Evolutionary conservation across 176 grass and related monocot genomes (phyloP).

Genomic region (Tillandsia fasciculata): DNA sequence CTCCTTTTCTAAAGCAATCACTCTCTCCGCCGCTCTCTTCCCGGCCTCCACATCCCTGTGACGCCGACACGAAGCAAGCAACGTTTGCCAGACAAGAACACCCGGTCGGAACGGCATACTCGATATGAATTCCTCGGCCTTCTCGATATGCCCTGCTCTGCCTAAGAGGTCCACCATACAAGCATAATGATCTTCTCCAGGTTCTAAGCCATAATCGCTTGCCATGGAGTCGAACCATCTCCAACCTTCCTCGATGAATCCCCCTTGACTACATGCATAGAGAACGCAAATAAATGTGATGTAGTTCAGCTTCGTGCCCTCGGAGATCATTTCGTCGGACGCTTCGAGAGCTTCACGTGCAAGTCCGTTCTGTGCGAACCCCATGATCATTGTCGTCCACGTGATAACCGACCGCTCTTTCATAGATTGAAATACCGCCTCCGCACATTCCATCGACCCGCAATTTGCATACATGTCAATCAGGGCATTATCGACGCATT

Average conservation of each 20-base stretch:
- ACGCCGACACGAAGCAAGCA: slow-evolving; percentile 28
- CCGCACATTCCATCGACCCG: slow-evolving; percentile 18
- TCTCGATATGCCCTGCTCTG: too few relatives aligned
- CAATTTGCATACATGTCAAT: slow-evolving; percentile 64
- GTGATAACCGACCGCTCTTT: slow-evolving; percentile 18
- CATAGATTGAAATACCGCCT: slow-evolving; percentile 35
- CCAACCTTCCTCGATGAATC: too few relatives aligned
- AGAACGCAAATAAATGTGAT: slow-evolving; percentile 43
- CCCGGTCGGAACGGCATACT: too few relatives aligned
- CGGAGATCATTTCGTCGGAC: slow-evolving; percentile 41
- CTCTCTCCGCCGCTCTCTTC: slow-evolving; percentile 29
- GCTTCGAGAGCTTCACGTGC: slow-evolving; percentile 25
- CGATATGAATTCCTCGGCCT: too few relatives aligned
- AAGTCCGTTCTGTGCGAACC: slow-evolving; percentile 32
- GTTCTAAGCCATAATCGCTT: too few relatives aligned
- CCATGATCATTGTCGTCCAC: slow-evolving; percentile 55
- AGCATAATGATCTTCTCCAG: too few relatives aligned
- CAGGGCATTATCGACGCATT: slow-evolving; percentile 35
- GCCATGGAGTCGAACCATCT: too few relatives aligned
- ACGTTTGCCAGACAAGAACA: too few relatives aligned
- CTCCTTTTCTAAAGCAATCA: slow-evolving; percentile 31
- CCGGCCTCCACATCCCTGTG: slow-evolving; percentile 40
- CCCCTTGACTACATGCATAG: too few relatives aligned
- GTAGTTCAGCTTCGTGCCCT: slow-evolving; percentile 22
- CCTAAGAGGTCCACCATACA: too few relatives aligned